Evolutionary conservation across 2,329 filamentous ascomycete species (phyloP), one percentile per base, ranked within the genome.

Genomic region (Aspergillus vadensis): DNA sequence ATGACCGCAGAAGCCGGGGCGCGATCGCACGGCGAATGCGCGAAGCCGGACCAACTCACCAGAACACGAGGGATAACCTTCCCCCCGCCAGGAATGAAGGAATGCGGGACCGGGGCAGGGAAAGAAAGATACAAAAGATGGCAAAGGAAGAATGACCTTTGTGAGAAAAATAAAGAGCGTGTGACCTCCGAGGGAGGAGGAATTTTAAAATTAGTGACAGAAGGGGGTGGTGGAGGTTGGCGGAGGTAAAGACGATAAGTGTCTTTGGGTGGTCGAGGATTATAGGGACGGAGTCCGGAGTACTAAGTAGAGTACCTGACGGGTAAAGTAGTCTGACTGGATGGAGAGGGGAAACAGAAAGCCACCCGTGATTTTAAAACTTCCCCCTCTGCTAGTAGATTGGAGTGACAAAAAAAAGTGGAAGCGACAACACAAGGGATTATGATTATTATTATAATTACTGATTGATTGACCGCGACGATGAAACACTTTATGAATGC

Each of bases 1-100:
- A 57, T 54, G 53, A 43, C 53, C 53, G 47, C 41, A 55, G 49
- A 48, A 7, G 58, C 54, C 47, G 47, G 54, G 43, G 62, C 60
- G 58, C 58, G 41, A 61, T 61, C 57, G 58, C 61, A 55, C 51
- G 36, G 58, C 58, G 41, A 58, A 58, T 56, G 58, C 61, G 58
- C 55, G 27, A 43, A 47, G 49, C 39, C 51, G 61, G 56, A 39
- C 58, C 25, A 59, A 58, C 59, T 59, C 55, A 64, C 59, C 43
- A 49, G 55, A 57, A 36, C 56, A 58, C 59, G 48, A 61, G 56
- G 48, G 43, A 54, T 50, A 59, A 62, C 50, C 54, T 58, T 43
- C 51, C 47, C 58, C 53, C 53, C 25, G 41, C 53, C 54, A 60
- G 51, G 63, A 65, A 67, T 66, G 63, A 64, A 64, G 62, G 62